Conservation (phyloP, 306 rosid species). For the Gleditsia sinensis region DNA sequence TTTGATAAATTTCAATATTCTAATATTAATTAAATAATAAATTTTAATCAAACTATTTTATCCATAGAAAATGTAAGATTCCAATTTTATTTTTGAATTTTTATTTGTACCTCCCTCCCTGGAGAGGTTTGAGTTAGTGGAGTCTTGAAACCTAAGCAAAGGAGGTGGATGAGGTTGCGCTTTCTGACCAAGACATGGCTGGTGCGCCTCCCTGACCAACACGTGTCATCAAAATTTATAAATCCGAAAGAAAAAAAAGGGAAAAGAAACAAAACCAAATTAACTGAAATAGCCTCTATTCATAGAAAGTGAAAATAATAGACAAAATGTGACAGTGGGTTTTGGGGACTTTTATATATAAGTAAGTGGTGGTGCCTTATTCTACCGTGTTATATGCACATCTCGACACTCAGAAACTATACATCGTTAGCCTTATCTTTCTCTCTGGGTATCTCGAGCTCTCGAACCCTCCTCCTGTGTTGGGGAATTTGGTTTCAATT, state of each 20-base stretch:
- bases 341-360: slow-evolving; percentile 45
- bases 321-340: slow-evolving; percentile 27
- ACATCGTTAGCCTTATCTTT: too few species aligned
- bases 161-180: slow-evolving; percentile 54
- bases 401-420: too few species aligned
- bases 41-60: too few species aligned
- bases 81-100: not conserved
- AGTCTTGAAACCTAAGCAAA: slow-evolving; percentile 60
- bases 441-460: not conserved
- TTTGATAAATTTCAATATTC: too few species aligned
- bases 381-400: slow-evolving; percentile 36
- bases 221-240: slow-evolving; percentile 39
- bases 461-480: slow-evolving; percentile 23
- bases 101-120: not conserved
- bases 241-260: too few species aligned
- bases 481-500: too few species aligned
- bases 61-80: too few species aligned
- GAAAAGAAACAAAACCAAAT: not conserved
- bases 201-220: slow-evolving; percentile 42
- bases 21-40: too few species aligned
- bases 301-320: not conserved
- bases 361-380: slow-evolving; percentile 53
- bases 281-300: not conserved
- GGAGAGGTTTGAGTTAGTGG: slow-evolving; percentile 25
- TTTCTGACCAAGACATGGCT: slow-evolving; percentile 55